phyloP scores from a whole-genome alignment of 352 stramenopile genomes.

The Globisporangium viniferum region DNA sequence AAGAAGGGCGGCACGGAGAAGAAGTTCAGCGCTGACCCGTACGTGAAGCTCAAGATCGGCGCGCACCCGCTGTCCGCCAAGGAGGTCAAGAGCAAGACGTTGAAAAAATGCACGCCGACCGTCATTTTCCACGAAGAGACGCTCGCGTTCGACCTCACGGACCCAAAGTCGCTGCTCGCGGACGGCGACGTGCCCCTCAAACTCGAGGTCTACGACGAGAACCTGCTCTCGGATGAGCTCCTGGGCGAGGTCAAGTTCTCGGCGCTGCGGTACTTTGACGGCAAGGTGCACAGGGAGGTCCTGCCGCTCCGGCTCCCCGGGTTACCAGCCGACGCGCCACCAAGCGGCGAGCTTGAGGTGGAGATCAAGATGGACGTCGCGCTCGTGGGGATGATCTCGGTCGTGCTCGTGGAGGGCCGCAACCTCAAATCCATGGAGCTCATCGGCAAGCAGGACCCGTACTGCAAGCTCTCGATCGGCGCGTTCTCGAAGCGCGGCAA shows the following conservation, averaged over 20 bases:
- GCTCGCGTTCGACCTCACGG: slow-evolving; percentile 76
- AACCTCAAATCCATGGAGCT: slow-evolving; percentile 91
- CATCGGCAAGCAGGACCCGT: slow-evolving; percentile 88
- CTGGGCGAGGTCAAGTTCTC: slow-evolving; percentile 70
- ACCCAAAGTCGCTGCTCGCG: slow-evolving; percentile 67
- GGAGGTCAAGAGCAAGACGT: slow-evolving; percentile 76
- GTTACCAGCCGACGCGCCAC: slow-evolving; percentile 9
- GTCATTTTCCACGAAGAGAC: slow-evolving; percentile 87
- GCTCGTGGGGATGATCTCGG: slow-evolving; percentile 75
- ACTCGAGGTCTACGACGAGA: slow-evolving; percentile 88
- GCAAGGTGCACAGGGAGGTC: slow-evolving; percentile 48
- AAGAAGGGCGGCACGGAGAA: slow-evolving; percentile 63
- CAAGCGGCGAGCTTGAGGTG: slow-evolving; percentile 57
- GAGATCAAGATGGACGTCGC: slow-evolving; percentile 79
- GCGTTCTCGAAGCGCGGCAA: slow-evolving; percentile 70
- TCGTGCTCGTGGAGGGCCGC: slow-evolving; percentile 85
- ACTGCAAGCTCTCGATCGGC: slow-evolving; percentile 82
- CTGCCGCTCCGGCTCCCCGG: slow-evolving; percentile 52
- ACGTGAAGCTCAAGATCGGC: slow-evolving; percentile 78
- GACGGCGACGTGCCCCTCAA: slow-evolving; percentile 69
- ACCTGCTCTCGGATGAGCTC: slow-evolving; percentile 83
- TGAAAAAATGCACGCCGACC: slow-evolving; percentile 75
- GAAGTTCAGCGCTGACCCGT: slow-evolving; percentile 74
- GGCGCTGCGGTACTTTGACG: slow-evolving; percentile 77
- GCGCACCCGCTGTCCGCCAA: slow-evolving; percentile 63